Evolutionary conservation across 257 asterid species (phyloP), one percentile per base, ranked within the genome.

Genomic region (Plantago major): DNA sequence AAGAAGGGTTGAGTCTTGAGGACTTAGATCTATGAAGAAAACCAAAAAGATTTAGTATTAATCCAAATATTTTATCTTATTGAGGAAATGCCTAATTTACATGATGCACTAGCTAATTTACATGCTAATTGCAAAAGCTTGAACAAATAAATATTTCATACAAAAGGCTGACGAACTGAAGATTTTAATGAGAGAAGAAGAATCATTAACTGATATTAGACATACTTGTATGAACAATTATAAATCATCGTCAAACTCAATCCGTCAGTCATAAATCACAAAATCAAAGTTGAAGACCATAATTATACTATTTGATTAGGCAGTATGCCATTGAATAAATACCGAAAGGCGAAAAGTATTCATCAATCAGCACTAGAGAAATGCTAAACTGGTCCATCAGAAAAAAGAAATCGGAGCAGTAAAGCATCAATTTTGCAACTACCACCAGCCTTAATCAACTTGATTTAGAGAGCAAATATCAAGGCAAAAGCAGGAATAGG

Each of bases 1-100:
- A 30, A 92, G 76, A 42, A 83, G 77, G 28, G 99, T 83, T 16
- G 99, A 92, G 76, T 92, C 99, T 71, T 79, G 99, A 4, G 99
- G 99, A 57, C 97, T 83, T 74, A 92, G 72, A 80, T 92, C 99
- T 92, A 86, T 60, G 72, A 57, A 42, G 64, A 26, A 28, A 5
- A 11, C 51, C 11, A 10, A 45, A 37, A 42, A 30, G 37, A 5
- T 2, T 30, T 2, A 30, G 14, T 48, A 44, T 47, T 16, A 22
- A 46, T 19, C 37, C 28, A 46, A 18, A 18, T 43, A 33, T 37
- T 38, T 40, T 38, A 38, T 30, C 37, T 30, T 4, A 16, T 17
- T 11, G 42, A 6, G 54, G 42, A 46, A 33, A 37, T 26, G 5
- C n/a, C 50, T 8, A 56, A n/a, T 38, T 14, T 11, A 53, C 33